Conservation (phyloP, 2,329 filamentous ascomycete species). For the Rachicladosporium sp. region DNA sequence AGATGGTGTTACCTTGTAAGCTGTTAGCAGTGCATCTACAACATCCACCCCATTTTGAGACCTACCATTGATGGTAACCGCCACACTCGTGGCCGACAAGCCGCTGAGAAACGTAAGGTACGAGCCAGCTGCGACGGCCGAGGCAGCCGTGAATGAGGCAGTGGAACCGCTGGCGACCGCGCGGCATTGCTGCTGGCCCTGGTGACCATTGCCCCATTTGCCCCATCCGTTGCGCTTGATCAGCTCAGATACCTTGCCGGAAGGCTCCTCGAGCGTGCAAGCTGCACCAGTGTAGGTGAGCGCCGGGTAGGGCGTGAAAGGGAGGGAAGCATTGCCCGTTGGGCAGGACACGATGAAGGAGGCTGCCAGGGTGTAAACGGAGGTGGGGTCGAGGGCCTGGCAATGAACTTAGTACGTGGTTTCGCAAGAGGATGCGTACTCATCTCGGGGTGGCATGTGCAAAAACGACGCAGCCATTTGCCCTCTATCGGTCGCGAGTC, state of each 20-base stretch:
- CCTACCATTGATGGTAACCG: constrained; percentile 6
- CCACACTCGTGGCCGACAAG: constrained; percentile 8
- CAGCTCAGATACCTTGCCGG: not conserved
- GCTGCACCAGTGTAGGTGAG: constrained; percentile 5
- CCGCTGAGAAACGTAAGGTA: constrained; percentile 12
- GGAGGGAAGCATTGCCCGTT: constrained; percentile 39
- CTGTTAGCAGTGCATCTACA: not conserved
- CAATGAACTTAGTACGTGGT: not conserved
- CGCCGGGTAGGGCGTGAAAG: constrained; percentile 37
- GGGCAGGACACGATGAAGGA: constrained; percentile 50
- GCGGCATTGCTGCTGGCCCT: not conserved
- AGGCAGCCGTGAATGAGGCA: constrained; percentile 5
- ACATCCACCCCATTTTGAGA: not conserved
- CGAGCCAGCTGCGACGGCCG: constrained; percentile 3
- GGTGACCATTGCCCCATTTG: not conserved
- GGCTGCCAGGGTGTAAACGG: constrained; percentile 53
- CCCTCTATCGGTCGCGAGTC: no score
- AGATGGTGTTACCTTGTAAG: constrained; percentile 5
- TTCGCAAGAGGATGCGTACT: not conserved
- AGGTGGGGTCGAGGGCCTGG: constrained; percentile 41
- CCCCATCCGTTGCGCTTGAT: not conserved
- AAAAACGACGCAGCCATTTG: no score
- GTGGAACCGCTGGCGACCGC: constrained; percentile 3
- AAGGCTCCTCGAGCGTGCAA: constrained; percentile 5
- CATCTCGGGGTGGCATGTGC: no score